phyloP scores from a whole-genome alignment of 2,329 filamentous ascomycete genomes.

The Ploettnerulaceae sp. region DNA sequence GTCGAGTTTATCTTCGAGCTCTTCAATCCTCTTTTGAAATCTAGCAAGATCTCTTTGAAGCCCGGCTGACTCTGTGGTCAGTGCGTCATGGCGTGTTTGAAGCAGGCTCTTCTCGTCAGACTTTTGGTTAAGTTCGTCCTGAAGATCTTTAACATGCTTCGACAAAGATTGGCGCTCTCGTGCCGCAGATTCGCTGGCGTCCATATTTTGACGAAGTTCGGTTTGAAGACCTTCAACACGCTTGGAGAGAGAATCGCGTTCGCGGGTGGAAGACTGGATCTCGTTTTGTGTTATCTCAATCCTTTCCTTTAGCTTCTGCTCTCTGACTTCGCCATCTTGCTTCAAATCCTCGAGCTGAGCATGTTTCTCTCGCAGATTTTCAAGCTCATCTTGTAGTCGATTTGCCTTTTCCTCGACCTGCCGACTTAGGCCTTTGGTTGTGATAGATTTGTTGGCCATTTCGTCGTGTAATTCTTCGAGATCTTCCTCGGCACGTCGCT shows the following conservation, averaged over 20 bases:
- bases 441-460: constrained; percentile 73
- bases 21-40: constrained; percentile 39
- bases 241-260: constrained; percentile 40
- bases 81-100: constrained; percentile 62
- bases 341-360: constrained; percentile 33
- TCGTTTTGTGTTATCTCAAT: constrained; percentile 40
- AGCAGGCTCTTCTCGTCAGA: constrained; percentile 64
- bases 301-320: constrained; percentile 37
- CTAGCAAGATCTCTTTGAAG: constrained; percentile 59
- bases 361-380: constrained; percentile 44
- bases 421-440: constrained; percentile 67
- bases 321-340: constrained; percentile 29
- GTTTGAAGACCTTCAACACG: constrained; percentile 39
- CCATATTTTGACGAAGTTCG: too few species aligned
- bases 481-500: constrained; percentile 53
- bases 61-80: constrained; percentile 61
- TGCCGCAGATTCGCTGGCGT: constrained; percentile 7
- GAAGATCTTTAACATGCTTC: constrained; percentile 46
- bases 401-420: constrained; percentile 68
- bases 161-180: constrained; percentile 13
- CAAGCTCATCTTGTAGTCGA: constrained; percentile 63
- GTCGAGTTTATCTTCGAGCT: constrained; percentile 45
- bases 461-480: constrained; percentile 68
- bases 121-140: constrained; percentile 54
- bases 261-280: constrained; percentile 32